Base-by-base conservation (phyloP, 306 rosid genomes). In the Hippophae tibetana region DNA sequence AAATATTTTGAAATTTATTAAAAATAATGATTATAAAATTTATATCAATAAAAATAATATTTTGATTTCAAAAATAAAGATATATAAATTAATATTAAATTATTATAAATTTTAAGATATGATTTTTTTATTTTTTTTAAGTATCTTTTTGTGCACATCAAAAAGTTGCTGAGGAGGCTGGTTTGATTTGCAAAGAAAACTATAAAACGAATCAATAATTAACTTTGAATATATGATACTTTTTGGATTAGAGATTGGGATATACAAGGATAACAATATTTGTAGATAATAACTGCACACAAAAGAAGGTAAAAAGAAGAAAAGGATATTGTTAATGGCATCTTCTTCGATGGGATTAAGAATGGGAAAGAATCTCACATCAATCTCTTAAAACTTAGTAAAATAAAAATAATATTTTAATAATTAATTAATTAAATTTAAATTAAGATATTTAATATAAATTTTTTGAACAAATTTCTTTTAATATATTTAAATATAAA, bases 161-260 rank as follows among this genome's bases (percentile, higher is more conserved):
- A 79, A 86, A 3, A 82, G 63, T 6, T 52, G 76, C 9, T 47
- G 69, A 1, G 59, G 66, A 0, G 64, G 76, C 3, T 75, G 87
- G 31, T 77, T 85, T 2, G 79, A 78, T 76, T 74, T 40, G 78
- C 82, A 52, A 83, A 43, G 46, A 90, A 65, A 41, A 90, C 78
- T 89, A 85, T 85, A 8, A 59, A 46, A 26, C 54, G 46, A 70
- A 57, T 65, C 63, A 57, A 23, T 14, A 23, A 23, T 47, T 10
- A 10, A 5, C 27, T 5, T 42, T 47, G 40, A 9, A 8, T 7
- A 42, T 14, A 13, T 8, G 5, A 12, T 38, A 10, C 56, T n/a
- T 61, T 10, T 31, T 5, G 10, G 47, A 18, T 23, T 56, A 45
- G 56, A 61, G 50, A 31, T 42, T 49, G 56, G n/a, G 3, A 41